phyloP scores from a whole-genome alignment of 352 stramenopile genomes.

The Globisporangium cylindrosporum region DNA sequence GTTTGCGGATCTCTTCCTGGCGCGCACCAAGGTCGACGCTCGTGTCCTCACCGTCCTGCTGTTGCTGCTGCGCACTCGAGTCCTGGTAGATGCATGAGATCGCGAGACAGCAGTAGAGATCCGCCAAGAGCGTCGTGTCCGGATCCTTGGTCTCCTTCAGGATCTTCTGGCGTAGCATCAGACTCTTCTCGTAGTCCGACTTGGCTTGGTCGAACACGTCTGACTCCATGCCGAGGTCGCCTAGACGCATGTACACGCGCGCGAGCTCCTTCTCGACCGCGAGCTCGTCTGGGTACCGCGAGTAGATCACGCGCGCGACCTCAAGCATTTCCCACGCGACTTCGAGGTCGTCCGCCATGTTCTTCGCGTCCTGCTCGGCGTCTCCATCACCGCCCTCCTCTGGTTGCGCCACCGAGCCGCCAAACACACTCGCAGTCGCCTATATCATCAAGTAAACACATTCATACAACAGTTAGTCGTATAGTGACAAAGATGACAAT shows the following conservation, averaged over 20 bases:
- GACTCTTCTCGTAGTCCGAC: constrained; percentile 74
- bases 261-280: constrained; percentile 76
- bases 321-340: constrained; percentile 88
- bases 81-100: constrained; percentile 86
- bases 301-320: constrained; percentile 78
- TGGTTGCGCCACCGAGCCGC: constrained; percentile 28
- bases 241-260: constrained; percentile 76
- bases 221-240: constrained; percentile 78
- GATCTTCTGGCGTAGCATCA: constrained; percentile 71
- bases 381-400: constrained; percentile 28
- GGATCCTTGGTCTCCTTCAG: constrained; percentile 54
- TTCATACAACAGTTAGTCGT: not conserved
- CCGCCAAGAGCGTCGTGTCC: constrained; percentile 77
- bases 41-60: constrained; percentile 5
- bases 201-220: constrained; percentile 78
- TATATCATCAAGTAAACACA: constrained; percentile 4
- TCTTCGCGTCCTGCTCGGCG: constrained; percentile 52
- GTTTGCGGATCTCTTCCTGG: constrained; percentile 18
- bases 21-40: constrained; percentile 1
- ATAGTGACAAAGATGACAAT: not conserved
- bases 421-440: constrained; percentile 58
- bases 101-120: constrained; percentile 81
- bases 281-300: constrained; percentile 60
- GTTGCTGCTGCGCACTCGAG: constrained; percentile 25
- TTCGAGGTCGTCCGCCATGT: constrained; percentile 71